A percentile compares a stretch with the other conserved stretches of the same genome.
Evolutionary conservation across 768 basidiomycete species (phyloP).

Genomic region (Ephemerocybe angulata): DNA sequence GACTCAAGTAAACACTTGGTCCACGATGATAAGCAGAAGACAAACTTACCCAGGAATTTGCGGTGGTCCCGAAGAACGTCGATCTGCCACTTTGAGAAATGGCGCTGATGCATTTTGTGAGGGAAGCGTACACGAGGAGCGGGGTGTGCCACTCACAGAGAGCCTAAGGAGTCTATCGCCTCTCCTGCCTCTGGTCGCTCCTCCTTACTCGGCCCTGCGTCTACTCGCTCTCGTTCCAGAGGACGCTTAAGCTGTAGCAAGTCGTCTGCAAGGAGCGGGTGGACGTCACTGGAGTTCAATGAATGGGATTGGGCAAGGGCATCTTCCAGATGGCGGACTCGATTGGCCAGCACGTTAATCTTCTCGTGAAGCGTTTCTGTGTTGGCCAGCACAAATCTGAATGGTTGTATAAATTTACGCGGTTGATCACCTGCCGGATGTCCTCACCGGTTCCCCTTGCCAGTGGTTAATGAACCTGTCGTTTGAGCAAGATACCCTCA

Average conservation of each 20-base stretch:
- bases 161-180: slow-evolving; percentile 60
- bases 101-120: slow-evolving; percentile 36
- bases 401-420: too few species aligned
- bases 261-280: slow-evolving; percentile 59
- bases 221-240: slow-evolving; percentile 53
- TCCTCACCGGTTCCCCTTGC: slow-evolving; percentile 64
- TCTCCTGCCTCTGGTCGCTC: slow-evolving; percentile 50
- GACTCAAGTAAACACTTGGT: slow-evolving; percentile 13
- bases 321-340: slow-evolving; percentile 68
- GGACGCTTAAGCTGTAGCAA: slow-evolving; percentile 66
- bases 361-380: slow-evolving; percentile 69
- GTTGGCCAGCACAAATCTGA: slow-evolving; percentile 67
- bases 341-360: slow-evolving; percentile 54
- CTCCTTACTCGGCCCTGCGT: slow-evolving; percentile 32
- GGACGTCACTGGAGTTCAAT: slow-evolving; percentile 42
- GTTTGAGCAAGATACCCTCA: slow-evolving; percentile 11
- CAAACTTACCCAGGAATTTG: slow-evolving; percentile 63
- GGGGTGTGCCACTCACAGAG: slow-evolving; percentile 41
- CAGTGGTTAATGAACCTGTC: slow-evolving; percentile 65
- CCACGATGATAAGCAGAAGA: slow-evolving; percentile 2
- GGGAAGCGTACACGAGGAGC: slow-evolving; percentile 3
- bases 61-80: slow-evolving; percentile 62
- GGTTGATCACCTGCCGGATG: too few species aligned
- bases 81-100: slow-evolving; percentile 60
- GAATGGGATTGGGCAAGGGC: slow-evolving; percentile 54